phyloP scores from a whole-genome alignment of 1,139 yeast genomes.

The Taphrina deformans region DNA sequence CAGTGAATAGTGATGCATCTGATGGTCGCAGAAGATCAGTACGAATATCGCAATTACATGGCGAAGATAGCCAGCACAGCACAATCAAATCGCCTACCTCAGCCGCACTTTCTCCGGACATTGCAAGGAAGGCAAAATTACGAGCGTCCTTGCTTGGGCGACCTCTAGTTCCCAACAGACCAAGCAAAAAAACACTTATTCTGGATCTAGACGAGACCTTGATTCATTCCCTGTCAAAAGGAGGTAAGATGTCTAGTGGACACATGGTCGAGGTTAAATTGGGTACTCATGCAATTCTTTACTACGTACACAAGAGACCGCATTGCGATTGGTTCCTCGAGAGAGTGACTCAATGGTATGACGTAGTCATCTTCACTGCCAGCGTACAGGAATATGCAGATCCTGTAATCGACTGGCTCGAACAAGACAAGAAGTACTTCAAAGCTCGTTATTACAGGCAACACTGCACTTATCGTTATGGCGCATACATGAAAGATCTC shows the following conservation, averaged over 20 bases:
- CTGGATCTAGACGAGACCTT: slow-evolving; percentile 91
- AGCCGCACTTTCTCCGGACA: slow-evolving; percentile 15
- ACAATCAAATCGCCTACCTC: slow-evolving; percentile 27
- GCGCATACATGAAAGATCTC: slow-evolving; percentile 86
- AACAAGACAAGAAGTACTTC: slow-evolving; percentile 55
- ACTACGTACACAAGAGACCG: slow-evolving; percentile 90
- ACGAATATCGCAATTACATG: slow-evolving; percentile 12
- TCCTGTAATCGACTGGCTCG: slow-evolving; percentile 91
- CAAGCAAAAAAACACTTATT: slow-evolving; percentile 61
- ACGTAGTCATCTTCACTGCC: slow-evolving; percentile 87
- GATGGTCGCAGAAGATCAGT: slow-evolving; percentile 17
- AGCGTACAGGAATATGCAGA: slow-evolving; percentile 94
- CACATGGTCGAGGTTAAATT: slow-evolving; percentile 86
- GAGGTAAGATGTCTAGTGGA: slow-evolving; percentile 56
- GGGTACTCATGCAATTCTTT: slow-evolving; percentile 65
- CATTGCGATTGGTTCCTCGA: slow-evolving; percentile 79
- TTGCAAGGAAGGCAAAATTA: slow-evolving; percentile 13
- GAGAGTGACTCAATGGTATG: slow-evolving; percentile 83
- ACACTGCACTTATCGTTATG: slow-evolving; percentile 72
- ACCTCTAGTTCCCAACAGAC: slow-evolving; percentile 4
- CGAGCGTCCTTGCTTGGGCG: slow-evolving; percentile 1
- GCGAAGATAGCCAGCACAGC: not conserved
- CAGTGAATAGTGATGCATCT: not conserved
- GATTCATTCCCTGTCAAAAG: slow-evolving; percentile 82
- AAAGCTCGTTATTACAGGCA: slow-evolving; percentile 69